Percentiles rank a stretch among this genome's conserved stretches.
These are phyloP conservation scores for Calonectria leucothoes DNA, from an alignment of 2,329 filamentous ascomycete species.

Conservation along the genomic window DNA sequence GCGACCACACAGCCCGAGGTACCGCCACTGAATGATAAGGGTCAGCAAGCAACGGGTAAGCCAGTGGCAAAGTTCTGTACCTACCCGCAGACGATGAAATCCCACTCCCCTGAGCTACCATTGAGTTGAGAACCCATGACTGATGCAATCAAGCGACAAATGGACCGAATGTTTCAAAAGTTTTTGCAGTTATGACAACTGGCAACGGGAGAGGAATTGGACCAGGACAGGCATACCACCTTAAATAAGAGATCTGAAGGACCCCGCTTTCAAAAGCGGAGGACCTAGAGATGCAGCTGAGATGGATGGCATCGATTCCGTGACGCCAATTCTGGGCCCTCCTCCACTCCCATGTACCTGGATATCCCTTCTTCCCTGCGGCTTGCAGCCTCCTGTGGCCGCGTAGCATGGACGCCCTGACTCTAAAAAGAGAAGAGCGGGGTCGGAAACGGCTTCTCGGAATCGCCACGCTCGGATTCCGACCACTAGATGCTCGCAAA, in stretches of 20 bases:
- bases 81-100: slow-evolving; percentile 50
- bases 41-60: not conserved
- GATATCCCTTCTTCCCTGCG: not conserved
- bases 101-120: slow-evolving; percentile 17
- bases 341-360: not conserved
- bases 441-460: slow-evolving; percentile 1
- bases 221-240: not conserved
- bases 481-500: not conserved
- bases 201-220: not conserved
- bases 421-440: not conserved
- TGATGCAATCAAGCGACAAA: not conserved
- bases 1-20: slow-evolving; percentile 53
- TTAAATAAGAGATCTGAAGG: not conserved
- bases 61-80: not conserved
- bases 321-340: not conserved
- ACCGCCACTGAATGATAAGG: slow-evolving; percentile 42
- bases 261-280: not conserved
- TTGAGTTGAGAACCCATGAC: not conserved
- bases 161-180: not conserved
- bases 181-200: not conserved
- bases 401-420: not conserved
- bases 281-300: not conserved
- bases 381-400: not conserved
- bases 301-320: not conserved
- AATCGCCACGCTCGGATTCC: not conserved